Evolutionary conservation across 352 stramenopile genomes (phyloP).

Genomic region (Globisporangium sylvaticum): DNA sequence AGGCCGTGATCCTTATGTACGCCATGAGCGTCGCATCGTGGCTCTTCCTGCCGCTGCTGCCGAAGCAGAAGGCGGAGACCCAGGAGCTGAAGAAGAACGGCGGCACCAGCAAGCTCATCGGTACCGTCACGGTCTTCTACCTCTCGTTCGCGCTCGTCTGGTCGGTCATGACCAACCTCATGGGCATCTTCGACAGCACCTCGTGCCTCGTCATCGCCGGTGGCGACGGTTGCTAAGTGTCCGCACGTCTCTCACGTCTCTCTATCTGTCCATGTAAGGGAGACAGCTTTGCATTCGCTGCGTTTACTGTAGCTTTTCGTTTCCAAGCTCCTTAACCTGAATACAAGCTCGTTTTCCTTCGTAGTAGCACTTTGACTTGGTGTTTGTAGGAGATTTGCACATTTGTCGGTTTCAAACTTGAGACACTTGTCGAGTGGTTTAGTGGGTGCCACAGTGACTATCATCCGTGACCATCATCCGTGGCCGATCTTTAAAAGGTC

Average conservation of each 20-base stretch:
- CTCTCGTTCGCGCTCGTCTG: background rate
- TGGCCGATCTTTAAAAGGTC: too few species aligned
- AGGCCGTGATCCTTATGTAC: background rate
- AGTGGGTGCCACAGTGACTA: too few species aligned
- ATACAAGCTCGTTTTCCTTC: too few species aligned
- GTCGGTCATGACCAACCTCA: background rate
- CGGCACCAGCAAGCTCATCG: background rate
- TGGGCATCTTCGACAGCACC: background rate
- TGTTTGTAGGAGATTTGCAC: too few species aligned
- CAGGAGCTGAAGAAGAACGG: background rate
- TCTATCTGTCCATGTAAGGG: too few species aligned
- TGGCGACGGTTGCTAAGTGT: background rate
- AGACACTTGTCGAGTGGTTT: too few species aligned
- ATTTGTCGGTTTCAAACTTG: too few species aligned
- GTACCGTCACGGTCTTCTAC: background rate
- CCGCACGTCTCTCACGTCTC: background rate
- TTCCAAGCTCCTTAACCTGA: too few species aligned
- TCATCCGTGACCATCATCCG: too few species aligned
- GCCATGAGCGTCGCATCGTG: background rate
- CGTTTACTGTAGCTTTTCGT: background rate
- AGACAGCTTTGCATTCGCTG: too few species aligned
- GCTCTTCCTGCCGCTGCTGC: background rate
- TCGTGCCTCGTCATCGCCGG: background rate
- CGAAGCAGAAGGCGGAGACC: background rate
- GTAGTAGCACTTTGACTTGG: too few species aligned